phyloP scores from a whole-genome alignment of 805 yeast species.

The Helenozyma baotianmanensis region DNA sequence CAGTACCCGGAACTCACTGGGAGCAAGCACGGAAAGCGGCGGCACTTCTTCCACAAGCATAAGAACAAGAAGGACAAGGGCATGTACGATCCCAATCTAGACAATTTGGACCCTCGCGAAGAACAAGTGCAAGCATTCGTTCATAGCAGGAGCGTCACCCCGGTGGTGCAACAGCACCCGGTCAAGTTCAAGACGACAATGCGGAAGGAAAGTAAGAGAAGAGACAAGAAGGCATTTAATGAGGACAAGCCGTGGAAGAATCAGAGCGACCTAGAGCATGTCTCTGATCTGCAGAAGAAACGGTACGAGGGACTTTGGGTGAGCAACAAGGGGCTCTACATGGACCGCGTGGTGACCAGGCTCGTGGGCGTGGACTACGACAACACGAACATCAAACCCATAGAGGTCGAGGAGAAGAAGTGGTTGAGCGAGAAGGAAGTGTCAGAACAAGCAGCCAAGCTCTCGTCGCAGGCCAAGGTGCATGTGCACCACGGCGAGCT shows the following conservation, averaged over 20 bases:
- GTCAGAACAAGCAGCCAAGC: slow-evolving; percentile 15
- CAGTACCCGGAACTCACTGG: slow-evolving; percentile 28
- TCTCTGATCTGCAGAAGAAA: slow-evolving; percentile 67
- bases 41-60: slow-evolving; percentile 8
- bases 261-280: slow-evolving; percentile 53
- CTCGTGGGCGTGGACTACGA: slow-evolving; percentile 32
- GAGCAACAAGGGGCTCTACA: slow-evolving; percentile 68
- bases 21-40: slow-evolving; percentile 8
- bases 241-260: slow-evolving; percentile 95
- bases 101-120: too few relatives aligned
- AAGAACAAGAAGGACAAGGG: slow-evolving; percentile 6
- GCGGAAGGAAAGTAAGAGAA: slow-evolving; percentile 39
- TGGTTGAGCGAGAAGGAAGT: slow-evolving; percentile 13
- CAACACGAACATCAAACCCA: slow-evolving; percentile 5
- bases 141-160: background rate
- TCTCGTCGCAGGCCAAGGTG: slow-evolving; percentile 23
- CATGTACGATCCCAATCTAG: slow-evolving; percentile 7
- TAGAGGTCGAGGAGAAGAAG: slow-evolving; percentile 9
- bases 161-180: slow-evolving; percentile 3
- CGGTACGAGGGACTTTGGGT: slow-evolving; percentile 95
- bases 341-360: slow-evolving; percentile 34
- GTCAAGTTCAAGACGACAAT: slow-evolving; percentile 49
- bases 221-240: slow-evolving; percentile 52
- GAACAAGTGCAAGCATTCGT: too few relatives aligned
- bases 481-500: slow-evolving; percentile 18